Evolutionary conservation across 148 eudicot species (phyloP), one percentile per base, ranked within the genome.

Genomic region (Rhododendron griersonianum): DNA sequence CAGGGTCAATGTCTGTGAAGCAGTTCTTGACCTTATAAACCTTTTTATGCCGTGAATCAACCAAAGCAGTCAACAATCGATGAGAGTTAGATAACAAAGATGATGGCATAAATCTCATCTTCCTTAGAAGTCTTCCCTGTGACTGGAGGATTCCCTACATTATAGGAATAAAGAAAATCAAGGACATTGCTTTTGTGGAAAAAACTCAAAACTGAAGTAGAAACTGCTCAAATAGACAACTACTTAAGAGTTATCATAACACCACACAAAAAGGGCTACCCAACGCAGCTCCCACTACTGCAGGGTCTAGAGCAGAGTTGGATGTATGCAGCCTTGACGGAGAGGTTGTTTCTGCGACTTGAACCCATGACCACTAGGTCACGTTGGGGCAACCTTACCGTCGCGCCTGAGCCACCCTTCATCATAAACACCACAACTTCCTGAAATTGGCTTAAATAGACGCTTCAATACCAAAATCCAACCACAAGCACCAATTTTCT

Each of bases 81-180:
- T 98, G 99, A 37, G 99, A 98, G 79, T 95, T 95, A 51, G 99
- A 98, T 80, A 96, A 79, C 89, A 98, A 86, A 16, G 99, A 98
- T 53, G 99, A 95, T 44, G 99, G 99, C 99, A 95, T 98, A 84
- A 98, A 98, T 87, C 94, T 92, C 99, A 98, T 95, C 88, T 98
- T 98, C 77, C 86, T 94, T 37, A 90, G 85, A 67, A 98, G 87
- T 89, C 94, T 91, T 80, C 99, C 99, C 90, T 97, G 99, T 79
- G 99, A 95, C 90, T 95, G 98, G 80, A 94, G 94, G 61, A 97
- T 95, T 65, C 99, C 98, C 99, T 98, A 91, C 77, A 86, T 39
- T 84, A 81, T 84, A 45, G 35, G 65, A n/a, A 81, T 74, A 84
- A 3, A 86, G 69, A 61, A 77, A 18, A 85, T 71, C 63, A 69